Conservation (phyloP, 805 yeast species). For the Saturnispora zaruensis region DNA sequence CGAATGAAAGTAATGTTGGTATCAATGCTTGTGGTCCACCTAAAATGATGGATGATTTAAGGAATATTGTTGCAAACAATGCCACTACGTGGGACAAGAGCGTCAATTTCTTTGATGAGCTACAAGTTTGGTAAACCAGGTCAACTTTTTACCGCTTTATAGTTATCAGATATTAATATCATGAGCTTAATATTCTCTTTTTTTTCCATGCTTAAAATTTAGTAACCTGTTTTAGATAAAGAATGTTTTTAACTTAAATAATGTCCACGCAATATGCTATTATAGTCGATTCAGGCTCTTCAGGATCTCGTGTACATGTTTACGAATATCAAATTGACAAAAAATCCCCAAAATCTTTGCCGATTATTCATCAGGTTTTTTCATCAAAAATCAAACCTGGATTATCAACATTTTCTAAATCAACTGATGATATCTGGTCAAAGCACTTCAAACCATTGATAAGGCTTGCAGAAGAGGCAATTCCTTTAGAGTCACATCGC, state of each 20-base stretch:
- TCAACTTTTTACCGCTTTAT: not conserved
- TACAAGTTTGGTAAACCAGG: conserved; percentile 54
- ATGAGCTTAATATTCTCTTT: not conserved
- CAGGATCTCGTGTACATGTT: conserved; percentile 83
- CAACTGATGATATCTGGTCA: conserved; percentile 53
- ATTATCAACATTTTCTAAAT: conserved; percentile 55
- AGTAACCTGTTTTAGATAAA: not conserved
- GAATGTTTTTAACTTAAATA: not conserved
- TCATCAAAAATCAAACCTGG: conserved; percentile 73
- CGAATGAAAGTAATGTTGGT: conserved; percentile 32
- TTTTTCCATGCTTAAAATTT: not conserved
- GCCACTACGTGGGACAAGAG: conserved; percentile 36
- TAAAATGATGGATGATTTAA: conserved; percentile 40
- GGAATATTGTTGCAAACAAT: conserved; percentile 38
- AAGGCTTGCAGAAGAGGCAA: conserved; percentile 56
- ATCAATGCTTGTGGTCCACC: conserved; percentile 41
- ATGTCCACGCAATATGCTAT: conserved; percentile 55
- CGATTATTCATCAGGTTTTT: conserved; percentile 45
- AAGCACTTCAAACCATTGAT: conserved; percentile 61
- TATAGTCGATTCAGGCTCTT: conserved; percentile 91
- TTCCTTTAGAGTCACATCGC: conserved; percentile 52
- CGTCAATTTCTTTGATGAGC: conserved; percentile 66
- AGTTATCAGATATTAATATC: not conserved
- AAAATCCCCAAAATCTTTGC: conserved; percentile 12
- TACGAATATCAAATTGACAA: conserved; percentile 57